Base-by-base conservation (phyloP, 2,329 filamentous ascomycete genomes). In the Xylaria multiplex region DNA sequence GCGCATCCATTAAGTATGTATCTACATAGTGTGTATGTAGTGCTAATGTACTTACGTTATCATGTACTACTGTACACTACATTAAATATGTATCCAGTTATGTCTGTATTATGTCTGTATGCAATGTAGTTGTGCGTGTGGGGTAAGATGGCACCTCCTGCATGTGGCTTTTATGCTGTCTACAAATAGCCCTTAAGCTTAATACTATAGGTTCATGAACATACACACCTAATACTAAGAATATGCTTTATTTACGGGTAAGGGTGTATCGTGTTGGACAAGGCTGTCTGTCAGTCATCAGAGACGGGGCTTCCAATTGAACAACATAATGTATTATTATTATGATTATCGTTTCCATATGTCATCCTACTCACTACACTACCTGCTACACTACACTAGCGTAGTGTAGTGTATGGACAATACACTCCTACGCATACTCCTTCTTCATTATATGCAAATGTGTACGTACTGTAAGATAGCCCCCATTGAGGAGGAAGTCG, bases 181-280 rank as follows among this genome's bases (percentile, higher is more conserved):
- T 54, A 67, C 62, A 59, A 66, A 62, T 66, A 66, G 64, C 35
- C 46, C 37, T 45, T 43, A 22, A 42, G 43, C 59, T 40, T 49
- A 46, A 30, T 14, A 24, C 19, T 24, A 46, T 22, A 50, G 37
- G 11, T 40, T 40, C 37, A 13, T 40, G 37, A 40, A 5, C 55
- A 48, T 19, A 27, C 27, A 27, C 27, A 27, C 27, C 27, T 27
- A 27, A 27, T 27, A 27, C 27, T 27, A 58, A 58, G 46, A 57
- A 22, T 24, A 14, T 37, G 40, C 27, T 55, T 56, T 54, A 54
- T 46, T 53, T 59, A 59, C 57, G 37, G 43, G 9, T 22, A 43
- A 22, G 35, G 16, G 22, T 30, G 52, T 11, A 16, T 42, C 35
- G 13, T 22, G 43, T 46, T n/a, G 4, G 32, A 52, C 37, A 37